Evolutionary conservation across 148 eudicot genomes (phyloP), one percentile per base, ranked within the genome.

Genomic region (Dianthus caryophyllus): DNA sequence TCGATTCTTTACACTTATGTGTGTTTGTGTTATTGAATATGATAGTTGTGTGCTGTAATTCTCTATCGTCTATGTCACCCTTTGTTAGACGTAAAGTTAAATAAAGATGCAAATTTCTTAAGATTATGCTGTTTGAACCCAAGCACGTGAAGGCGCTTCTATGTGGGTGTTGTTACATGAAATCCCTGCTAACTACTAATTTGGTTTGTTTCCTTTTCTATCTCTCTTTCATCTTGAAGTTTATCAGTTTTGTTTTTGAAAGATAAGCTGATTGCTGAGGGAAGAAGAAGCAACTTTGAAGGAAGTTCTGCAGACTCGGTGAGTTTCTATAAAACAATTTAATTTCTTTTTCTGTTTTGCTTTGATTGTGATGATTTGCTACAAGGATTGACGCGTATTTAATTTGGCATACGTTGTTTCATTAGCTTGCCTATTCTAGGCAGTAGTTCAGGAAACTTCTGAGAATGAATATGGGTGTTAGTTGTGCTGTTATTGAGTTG

Each of bases 161-260:
- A 7, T 56, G 26, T 43, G 31, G 31, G 50, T 43, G 66, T 62
- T 62, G 29, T 30, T 41, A 33, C 5, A 13, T 25, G 11, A 11
- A 33, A 33, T 33, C 38, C 38, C 38, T 33, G 38, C 38, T 62
- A 43, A 24, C 44, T 41, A 41, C 44, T 41, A 3, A 4, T 9
- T 9, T 17, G 7, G 29, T 9, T 18, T 61, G 16, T 41, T 61
- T 13, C 21, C 29, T 11, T 39, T 6, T 61, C 39, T 47, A 25
- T 13, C 50, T 25, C n/a, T n/a, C 25, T 22, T 41, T 62, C 66
- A 21, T 27, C 50, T 62, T 62, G 66, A 62, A 62, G 15, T 20
- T 38, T 25, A 20, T 62, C 18, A n/a, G 66, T 9, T 62, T 62
- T 24, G 66, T 43, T 22, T 41, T 14, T 62, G 66, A 62, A 62